Percentiles rank a stretch among this genome's conserved stretches.
Evolutionary conservation across 2,329 filamentous ascomycete genomes (phyloP).

Genomic region (Trichoderma polysporum): DNA sequence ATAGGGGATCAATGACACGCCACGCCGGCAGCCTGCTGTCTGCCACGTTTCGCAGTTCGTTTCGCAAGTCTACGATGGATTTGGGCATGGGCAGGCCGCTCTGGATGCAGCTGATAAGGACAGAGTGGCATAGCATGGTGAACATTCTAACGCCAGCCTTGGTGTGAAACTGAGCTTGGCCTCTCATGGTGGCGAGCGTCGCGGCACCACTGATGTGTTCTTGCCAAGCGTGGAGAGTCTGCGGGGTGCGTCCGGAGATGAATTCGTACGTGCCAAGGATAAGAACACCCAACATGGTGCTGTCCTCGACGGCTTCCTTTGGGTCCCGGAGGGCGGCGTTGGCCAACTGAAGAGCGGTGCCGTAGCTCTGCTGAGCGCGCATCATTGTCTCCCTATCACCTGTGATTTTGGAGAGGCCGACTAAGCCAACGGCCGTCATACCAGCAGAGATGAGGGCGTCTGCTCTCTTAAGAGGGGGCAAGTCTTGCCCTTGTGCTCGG

Average conservation of each 20-base stretch:
- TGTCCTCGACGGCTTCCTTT: conserved; percentile 45
- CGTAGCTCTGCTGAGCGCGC: conserved; percentile 51
- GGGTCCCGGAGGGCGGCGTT: conserved; percentile 50
- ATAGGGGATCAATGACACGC: conserved; percentile 45
- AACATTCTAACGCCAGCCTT: conserved; percentile 52
- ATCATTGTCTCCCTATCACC: conserved; percentile 44
- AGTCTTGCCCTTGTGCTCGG: conserved; percentile 39
- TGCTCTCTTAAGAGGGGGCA: conserved; percentile 4
- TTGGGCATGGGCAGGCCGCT: conserved; percentile 48
- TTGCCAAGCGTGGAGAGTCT: conserved; percentile 52
- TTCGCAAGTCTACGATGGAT: conserved; percentile 47
- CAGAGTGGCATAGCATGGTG: conserved; percentile 51
- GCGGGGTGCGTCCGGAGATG: conserved; percentile 46
- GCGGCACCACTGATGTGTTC: conserved; percentile 55
- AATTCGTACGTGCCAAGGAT: conserved; percentile 57
- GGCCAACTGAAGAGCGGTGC: conserved; percentile 50
- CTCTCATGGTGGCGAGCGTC: conserved; percentile 50
- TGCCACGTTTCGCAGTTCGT: conserved; percentile 40
- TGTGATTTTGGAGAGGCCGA: conserved; percentile 49
- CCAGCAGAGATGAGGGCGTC: conserved; percentile 45
- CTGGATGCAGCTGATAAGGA: conserved; percentile 54
- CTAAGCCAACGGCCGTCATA: conserved; percentile 56
- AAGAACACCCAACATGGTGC: conserved; percentile 53
- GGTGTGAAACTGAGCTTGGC: conserved; percentile 46
- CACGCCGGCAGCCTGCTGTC: conserved; percentile 42